phyloP scores from a whole-genome alignment of 2,329 filamentous ascomycete species.

The Sporothrix globosa region DNA sequence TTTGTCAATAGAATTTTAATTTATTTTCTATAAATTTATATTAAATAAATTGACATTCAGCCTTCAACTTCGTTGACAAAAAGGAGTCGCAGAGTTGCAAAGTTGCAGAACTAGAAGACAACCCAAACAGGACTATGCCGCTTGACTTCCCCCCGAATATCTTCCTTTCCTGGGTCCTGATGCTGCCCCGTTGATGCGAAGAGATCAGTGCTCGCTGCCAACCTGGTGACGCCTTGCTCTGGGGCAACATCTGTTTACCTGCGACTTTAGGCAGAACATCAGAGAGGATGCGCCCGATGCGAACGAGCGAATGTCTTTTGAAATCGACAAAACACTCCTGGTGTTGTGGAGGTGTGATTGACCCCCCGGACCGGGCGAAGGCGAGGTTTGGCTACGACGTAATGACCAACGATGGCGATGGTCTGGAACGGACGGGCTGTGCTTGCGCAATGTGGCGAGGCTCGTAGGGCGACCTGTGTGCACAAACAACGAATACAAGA shows the following conservation, averaged over 20 bases:
- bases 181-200: constrained; percentile 29
- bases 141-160: not conserved
- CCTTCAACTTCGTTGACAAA: not conserved
- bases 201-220: constrained; percentile 23
- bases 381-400: not conserved
- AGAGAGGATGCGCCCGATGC: not conserved
- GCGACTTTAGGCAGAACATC: constrained; percentile 1
- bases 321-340: constrained; percentile 23
- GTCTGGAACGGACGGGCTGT: not conserved
- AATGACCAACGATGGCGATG: not conserved
- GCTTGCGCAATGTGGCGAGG: constrained; percentile 6
- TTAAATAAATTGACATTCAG: no score
- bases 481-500: not conserved
- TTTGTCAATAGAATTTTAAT: not conserved
- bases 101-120: not conserved
- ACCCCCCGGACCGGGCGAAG: constrained; percentile 18
- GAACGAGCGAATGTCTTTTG: not conserved
- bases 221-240: constrained; percentile 12
- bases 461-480: not conserved
- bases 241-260: constrained; percentile 7
- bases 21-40: not conserved
- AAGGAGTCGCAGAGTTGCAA: not conserved
- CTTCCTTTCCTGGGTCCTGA: not conserved
- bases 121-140: constrained; percentile 19
- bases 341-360: constrained; percentile 31